Evolutionary conservation across 495 filamentous ascomycete genomes (phyloP).

Genomic region (Chaetomium cochliodes): DNA sequence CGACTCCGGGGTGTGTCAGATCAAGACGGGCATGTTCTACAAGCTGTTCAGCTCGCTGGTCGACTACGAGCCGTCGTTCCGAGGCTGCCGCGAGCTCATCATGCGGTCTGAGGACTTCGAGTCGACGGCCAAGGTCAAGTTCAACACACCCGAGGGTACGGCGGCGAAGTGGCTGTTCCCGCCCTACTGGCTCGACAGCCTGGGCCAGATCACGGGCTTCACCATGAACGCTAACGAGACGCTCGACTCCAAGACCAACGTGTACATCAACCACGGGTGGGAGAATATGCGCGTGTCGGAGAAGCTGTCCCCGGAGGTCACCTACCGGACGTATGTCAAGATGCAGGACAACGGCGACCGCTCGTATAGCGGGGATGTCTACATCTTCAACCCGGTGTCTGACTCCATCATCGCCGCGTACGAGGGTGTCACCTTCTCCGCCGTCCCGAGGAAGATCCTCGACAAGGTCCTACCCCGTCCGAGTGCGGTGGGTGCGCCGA

Average conservation of each 20-base stretch:
- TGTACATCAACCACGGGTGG: constrained; percentile 65
- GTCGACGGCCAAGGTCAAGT: constrained; percentile 52
- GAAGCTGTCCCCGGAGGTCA: constrained; percentile 37
- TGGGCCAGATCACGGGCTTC: constrained; percentile 63
- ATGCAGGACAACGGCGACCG: constrained; percentile 48
- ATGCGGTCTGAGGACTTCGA: constrained; percentile 53
- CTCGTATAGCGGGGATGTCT: constrained; percentile 49
- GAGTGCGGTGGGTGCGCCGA: too few relatives aligned
- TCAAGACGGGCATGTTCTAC: constrained; percentile 55
- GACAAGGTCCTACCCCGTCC: constrained; percentile 51
- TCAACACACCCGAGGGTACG: constrained; percentile 47
- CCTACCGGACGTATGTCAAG: constrained; percentile 56
- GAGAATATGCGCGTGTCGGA: constrained; percentile 58
- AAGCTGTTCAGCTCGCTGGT: constrained; percentile 63
- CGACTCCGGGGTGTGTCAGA: background rate
- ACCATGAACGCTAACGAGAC: constrained; percentile 70
- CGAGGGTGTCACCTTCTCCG: background rate
- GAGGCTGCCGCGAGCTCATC: constrained; percentile 1
- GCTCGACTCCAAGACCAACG: constrained; percentile 55
- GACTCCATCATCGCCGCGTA: background rate
- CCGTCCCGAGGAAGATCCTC: constrained; percentile 28
- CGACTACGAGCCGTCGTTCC: constrained; percentile 51
- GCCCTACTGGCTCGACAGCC: constrained; percentile 67
- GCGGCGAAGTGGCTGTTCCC: background rate
- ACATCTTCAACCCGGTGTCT: constrained; percentile 47